Evolutionary conservation across 768 basidiomycete genomes (phyloP).

Genomic region (Daedaleopsis sinensis): DNA sequence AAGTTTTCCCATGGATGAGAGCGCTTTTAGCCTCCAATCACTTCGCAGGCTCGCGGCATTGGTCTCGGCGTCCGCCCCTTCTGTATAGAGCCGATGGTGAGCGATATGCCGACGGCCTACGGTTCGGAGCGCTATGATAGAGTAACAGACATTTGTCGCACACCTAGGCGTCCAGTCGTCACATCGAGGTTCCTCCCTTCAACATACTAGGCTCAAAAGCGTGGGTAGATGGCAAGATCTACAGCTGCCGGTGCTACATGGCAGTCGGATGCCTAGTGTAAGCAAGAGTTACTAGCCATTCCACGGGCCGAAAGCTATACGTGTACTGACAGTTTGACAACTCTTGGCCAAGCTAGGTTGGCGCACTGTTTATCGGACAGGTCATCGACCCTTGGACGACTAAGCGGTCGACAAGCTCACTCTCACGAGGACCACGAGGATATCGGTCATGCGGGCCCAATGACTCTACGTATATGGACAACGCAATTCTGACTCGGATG

Average conservation of each 20-base stretch:
- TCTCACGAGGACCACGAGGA: background rate
- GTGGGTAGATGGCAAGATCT: no score
- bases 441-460: background rate
- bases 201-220: no score
- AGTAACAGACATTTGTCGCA: background rate
- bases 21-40: conserved; percentile 10
- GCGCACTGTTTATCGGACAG: no score
- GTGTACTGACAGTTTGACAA: no score
- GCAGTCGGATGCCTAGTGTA: no score
- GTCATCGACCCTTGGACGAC: background rate
- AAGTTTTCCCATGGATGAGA: conserved; percentile 9
- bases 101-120: background rate
- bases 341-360: no score
- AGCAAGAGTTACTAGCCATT: no score
- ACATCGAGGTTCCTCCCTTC: no score
- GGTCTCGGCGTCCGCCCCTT: background rate
- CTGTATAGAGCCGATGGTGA: background rate
- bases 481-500: background rate
- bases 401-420: background rate
- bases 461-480: background rate
- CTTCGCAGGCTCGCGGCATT: conserved; percentile 8
- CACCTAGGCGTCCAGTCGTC: no score
- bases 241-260: no score
- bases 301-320: no score
- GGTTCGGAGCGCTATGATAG: background rate